Evolutionary conservation across 108 stramenopile genomes (phyloP).

Genomic region (Discostella stelligeroides): DNA sequence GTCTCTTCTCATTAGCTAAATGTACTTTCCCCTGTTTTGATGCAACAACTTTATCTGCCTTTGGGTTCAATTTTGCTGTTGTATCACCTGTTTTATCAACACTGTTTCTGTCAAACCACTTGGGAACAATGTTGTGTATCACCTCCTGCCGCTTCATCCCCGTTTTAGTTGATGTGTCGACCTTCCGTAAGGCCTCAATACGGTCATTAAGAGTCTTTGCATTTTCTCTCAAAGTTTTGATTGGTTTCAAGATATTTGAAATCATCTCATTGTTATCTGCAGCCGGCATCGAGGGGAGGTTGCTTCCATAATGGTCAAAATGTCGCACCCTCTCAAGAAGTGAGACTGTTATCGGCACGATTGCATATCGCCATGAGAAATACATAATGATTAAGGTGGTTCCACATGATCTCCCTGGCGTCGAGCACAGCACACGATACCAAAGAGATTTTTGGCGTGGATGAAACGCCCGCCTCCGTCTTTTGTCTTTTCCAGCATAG

Average conservation of each 20-base stretch:
- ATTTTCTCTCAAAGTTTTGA: constrained; percentile 41
- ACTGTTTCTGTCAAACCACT: constrained; percentile 39
- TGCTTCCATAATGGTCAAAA: constrained; percentile 15
- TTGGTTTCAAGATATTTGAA: constrained; percentile 26
- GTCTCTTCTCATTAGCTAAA: background rate
- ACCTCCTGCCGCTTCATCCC: constrained; percentile 27
- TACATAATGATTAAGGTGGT: constrained; percentile 21
- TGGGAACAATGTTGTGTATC: constrained; percentile 39
- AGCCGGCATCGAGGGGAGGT: constrained; percentile 14
- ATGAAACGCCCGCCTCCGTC: constrained; percentile 33
- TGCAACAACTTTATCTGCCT: background rate
- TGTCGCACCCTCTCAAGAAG: constrained; percentile 23
- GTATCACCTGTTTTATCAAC: background rate
- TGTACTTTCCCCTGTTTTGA: constrained; percentile 3
- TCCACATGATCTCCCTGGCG: constrained; percentile 34
- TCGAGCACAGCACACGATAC: constrained; percentile 68
- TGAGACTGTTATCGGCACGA: constrained; percentile 16
- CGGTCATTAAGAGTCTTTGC: constrained; percentile 33
- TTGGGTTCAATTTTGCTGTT: constrained; percentile 1
- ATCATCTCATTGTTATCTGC: constrained; percentile 30
- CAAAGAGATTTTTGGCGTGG: constrained; percentile 55
- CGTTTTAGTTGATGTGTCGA: constrained; percentile 13
- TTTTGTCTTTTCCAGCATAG: constrained; percentile 73
- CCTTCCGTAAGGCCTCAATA: constrained; percentile 28
- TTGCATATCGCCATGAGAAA: constrained; percentile 37